phyloP scores from a whole-genome alignment of 2,329 filamentous ascomycete species.

The Pseudocercospora fuligena region DNA sequence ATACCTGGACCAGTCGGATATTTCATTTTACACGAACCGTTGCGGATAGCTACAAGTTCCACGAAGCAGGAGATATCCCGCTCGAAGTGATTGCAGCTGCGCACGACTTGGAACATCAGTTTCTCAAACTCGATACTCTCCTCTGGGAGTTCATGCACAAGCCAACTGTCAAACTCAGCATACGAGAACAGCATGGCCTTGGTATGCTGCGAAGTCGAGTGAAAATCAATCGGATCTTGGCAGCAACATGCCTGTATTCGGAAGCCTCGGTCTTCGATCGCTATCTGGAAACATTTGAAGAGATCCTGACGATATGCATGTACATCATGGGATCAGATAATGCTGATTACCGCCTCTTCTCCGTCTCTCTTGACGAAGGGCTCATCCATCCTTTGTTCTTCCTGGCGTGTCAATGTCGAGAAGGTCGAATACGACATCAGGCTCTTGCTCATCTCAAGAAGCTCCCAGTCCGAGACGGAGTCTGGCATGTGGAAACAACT shows the following conservation, averaged over 20 bases:
- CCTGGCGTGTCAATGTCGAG: conserved; percentile 37
- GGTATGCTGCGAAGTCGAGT: conserved; percentile 36
- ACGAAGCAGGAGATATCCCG: conserved; percentile 32
- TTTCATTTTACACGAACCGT: conserved; percentile 38
- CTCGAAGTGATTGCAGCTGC: conserved; percentile 36
- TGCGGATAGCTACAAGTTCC: conserved; percentile 36
- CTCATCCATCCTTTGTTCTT: conserved; percentile 38
- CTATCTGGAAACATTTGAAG: conserved; percentile 37
- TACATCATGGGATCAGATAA: conserved; percentile 38
- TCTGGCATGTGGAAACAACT: conserved; percentile 39
- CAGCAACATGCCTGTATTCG: conserved; percentile 35
- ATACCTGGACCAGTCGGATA: conserved; percentile 36
- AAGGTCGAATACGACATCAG: conserved; percentile 34
- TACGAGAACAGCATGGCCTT: conserved; percentile 38
- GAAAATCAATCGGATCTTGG: conserved; percentile 38
- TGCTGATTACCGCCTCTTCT: conserved; percentile 35
- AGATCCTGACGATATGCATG: conserved; percentile 38
- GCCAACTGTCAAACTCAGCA: conserved; percentile 31
- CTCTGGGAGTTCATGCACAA: conserved; percentile 40
- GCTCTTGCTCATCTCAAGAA: conserved; percentile 34
- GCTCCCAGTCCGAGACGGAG: conserved; percentile 31
- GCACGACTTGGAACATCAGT: conserved; percentile 34
- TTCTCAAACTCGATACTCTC: conserved; percentile 34
- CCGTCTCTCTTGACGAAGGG: conserved; percentile 39
- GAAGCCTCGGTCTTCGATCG: conserved; percentile 36